A percentile compares a stretch with the other conserved stretches of the same genome.
phyloP scores from a whole-genome alignment of 2,329 filamentous ascomycete genomes.

The Neoarthrinium moseri region DNA sequence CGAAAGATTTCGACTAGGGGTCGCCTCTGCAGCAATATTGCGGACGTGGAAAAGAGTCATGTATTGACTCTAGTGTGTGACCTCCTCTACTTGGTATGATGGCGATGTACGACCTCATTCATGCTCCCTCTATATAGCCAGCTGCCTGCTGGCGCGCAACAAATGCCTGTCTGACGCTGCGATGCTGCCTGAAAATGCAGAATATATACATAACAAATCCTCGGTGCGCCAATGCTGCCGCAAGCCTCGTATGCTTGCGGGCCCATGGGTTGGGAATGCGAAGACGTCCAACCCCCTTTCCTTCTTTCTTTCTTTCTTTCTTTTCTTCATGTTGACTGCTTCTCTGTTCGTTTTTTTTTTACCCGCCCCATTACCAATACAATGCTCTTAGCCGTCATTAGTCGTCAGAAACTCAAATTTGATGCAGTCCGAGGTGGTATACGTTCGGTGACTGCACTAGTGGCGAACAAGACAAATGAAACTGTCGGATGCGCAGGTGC shows the following conservation, averaged over 20 bases:
- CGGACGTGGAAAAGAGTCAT: too few relatives aligned
- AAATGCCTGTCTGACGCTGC: conserved; percentile 1
- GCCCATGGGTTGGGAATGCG: too few relatives aligned
- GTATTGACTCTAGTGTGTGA: too few relatives aligned
- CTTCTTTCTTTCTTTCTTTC: too few relatives aligned
- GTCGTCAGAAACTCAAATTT: not conserved
- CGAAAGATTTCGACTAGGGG: too few relatives aligned
- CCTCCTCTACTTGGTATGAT: not conserved
- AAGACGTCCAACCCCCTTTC: too few relatives aligned
- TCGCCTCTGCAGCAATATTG: too few relatives aligned
- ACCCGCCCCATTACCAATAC: conserved; percentile 2
- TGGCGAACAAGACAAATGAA: conserved; percentile 1
- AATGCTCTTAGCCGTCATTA: conserved; percentile 5
- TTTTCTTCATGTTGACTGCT: too few relatives aligned
- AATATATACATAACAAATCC: not conserved
- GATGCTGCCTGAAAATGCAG: conserved; percentile 5
- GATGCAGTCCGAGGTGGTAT: not conserved
- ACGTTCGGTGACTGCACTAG: not conserved
- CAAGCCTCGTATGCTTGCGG: too few relatives aligned
- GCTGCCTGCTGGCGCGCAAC: conserved; percentile 2
- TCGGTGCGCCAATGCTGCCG: conserved; percentile 1
- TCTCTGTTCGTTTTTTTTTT: not conserved
- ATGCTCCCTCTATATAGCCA: conserved; percentile 1
- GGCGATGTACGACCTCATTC: not conserved
- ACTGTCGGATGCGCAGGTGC: not conserved